Evolutionary conservation across 257 asterid species (phyloP).

Genomic region (Rubia yunnanensis): DNA sequence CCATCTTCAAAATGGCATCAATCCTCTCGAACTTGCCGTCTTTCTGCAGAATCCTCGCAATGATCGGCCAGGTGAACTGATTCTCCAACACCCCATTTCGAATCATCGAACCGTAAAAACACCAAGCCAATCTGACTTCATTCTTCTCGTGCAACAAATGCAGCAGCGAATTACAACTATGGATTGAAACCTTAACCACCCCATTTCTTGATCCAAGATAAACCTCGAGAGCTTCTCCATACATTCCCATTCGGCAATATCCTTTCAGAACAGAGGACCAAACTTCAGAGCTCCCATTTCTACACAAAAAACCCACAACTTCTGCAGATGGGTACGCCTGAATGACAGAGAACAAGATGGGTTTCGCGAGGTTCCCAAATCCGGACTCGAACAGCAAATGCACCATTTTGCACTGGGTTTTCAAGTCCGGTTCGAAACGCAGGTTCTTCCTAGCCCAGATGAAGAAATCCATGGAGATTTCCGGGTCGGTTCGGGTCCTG

Average conservation of each 20-base stretch:
- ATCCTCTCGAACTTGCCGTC: constrained; percentile 51
- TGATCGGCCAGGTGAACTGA: constrained; percentile 45
- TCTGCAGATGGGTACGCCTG: constrained; percentile 35
- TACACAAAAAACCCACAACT: constrained; percentile 36
- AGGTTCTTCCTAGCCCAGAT: constrained; percentile 48
- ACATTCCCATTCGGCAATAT: constrained; percentile 41
- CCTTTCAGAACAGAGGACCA: constrained; percentile 39
- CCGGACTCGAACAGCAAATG: constrained; percentile 46
- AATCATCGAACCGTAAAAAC: constrained; percentile 49
- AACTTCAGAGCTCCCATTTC: constrained; percentile 27
- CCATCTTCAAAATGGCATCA: constrained; percentile 35
- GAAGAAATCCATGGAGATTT: constrained; percentile 52
- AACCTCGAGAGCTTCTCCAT: constrained; percentile 36
- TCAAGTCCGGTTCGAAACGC: constrained; percentile 55
- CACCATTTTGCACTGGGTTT: constrained; percentile 36
- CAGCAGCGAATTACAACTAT: constrained; percentile 42
- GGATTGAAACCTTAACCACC: constrained; percentile 25
- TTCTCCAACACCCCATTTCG: constrained; percentile 41
- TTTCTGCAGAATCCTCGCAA: constrained; percentile 38
- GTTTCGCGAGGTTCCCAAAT: constrained; percentile 32
- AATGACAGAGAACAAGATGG: constrained; percentile 45
- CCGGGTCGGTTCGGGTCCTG: constrained; percentile 40
- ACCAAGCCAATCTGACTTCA: constrained; percentile 51
- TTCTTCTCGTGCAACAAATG: constrained; percentile 35
- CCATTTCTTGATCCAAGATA: constrained; percentile 24